Percentiles rank a stretch among this genome's conserved stretches.
These are phyloP conservation scores for Eimeria praecox DNA, from an alignment of 169 alveolate species.

Conservation along the genomic window DNA sequence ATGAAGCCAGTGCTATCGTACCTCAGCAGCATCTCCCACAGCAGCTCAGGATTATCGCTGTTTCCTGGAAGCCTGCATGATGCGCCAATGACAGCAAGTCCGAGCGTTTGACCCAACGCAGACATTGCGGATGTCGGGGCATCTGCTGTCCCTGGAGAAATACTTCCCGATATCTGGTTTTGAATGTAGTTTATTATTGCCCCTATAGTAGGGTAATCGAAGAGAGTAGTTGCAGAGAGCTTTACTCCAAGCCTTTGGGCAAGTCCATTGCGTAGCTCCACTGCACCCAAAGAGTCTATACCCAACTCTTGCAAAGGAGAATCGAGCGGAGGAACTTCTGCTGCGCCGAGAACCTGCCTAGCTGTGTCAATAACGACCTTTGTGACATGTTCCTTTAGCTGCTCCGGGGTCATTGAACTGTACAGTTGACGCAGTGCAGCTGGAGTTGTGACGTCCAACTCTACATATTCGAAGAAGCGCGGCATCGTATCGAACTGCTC, in stretches of 20 bases:
- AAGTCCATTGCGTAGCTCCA: constrained; percentile 89
- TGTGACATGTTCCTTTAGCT: constrained; percentile 45
- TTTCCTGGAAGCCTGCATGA: constrained; percentile 85
- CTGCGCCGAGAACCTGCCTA: constrained; percentile 67
- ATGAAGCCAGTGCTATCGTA: not conserved
- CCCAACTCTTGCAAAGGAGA: constrained; percentile 88
- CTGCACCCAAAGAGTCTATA: constrained; percentile 90
- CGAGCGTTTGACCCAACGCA: not conserved
- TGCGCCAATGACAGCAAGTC: constrained; percentile 83
- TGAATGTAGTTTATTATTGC: constrained; percentile 84
- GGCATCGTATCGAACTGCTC: constrained; percentile 76
- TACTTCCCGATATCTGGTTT: constrained; percentile 44
- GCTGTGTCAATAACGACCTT: constrained; percentile 60
- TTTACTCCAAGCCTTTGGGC: constrained; percentile 85
- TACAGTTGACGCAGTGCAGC: constrained; percentile 29
- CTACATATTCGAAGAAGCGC: constrained; percentile 39
- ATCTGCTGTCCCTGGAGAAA: constrained; percentile 18
- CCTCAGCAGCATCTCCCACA: constrained; percentile 83
- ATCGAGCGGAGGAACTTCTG: constrained; percentile 73
- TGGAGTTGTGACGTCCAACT: constrained; percentile 33
- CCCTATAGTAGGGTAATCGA: constrained; percentile 85
- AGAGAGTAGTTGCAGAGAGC: constrained; percentile 86
- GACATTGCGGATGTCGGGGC: not conserved
- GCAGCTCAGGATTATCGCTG: constrained; percentile 72
- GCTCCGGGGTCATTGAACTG: constrained; percentile 59